These are phyloP conservation scores for Glycine tomentella DNA, from an alignment of 306 rosid species.

Conservation along the genomic window DNA sequence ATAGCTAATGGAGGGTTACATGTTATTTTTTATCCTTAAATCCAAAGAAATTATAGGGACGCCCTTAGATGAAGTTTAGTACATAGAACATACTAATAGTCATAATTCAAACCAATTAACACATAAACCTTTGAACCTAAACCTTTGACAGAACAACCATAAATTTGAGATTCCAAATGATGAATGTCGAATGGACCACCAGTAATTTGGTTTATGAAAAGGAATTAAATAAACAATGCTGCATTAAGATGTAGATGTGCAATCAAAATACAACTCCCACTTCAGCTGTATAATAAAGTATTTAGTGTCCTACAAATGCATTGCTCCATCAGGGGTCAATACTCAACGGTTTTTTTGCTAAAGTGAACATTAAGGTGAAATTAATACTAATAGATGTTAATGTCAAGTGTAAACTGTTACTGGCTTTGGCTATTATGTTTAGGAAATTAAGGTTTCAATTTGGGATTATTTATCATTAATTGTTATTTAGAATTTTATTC, in stretches of 20 bases:
- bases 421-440: neutral
- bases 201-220: slow-evolving; percentile 30
- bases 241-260: slow-evolving; percentile 23
- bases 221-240: neutral
- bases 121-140: slow-evolving; percentile 11
- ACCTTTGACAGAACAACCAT: slow-evolving; percentile 27
- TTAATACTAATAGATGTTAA: neutral
- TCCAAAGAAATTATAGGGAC: neutral
- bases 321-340: neutral
- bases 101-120: neutral
- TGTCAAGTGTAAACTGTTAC: neutral
- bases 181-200: neutral
- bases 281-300: neutral
- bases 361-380: slow-evolving; percentile 3
- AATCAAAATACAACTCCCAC: neutral
- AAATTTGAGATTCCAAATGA: neutral
- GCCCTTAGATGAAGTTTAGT: neutral
- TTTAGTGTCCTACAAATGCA: neutral
- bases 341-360: neutral
- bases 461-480: neutral
- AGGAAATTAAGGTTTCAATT: neutral
- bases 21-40: too few species aligned
- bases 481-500: neutral
- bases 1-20: too few species aligned
- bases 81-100: neutral